Base-by-base conservation (phyloP, 306 rosid genomes). In the Quercus wislizeni region DNA sequence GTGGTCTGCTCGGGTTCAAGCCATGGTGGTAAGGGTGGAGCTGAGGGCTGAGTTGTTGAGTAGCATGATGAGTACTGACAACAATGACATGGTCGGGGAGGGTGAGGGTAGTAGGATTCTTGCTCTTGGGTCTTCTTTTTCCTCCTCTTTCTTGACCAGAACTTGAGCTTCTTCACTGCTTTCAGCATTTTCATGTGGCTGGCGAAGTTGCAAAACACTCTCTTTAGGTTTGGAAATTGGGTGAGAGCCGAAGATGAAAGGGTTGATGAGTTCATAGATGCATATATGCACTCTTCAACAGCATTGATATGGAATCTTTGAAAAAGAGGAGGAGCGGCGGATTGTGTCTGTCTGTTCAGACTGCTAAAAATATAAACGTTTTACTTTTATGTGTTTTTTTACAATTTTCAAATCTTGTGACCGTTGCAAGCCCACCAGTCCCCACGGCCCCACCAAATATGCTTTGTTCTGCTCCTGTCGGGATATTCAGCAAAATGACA, bases 21-120 rank as follows among this genome's bases (percentile, higher is more conserved):
- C 92, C 97, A 88, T n/a, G 92, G 78, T 7, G 94, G 92, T 80
- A 92, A 78, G 20, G 94, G 94, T 5, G 97, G 97, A 67, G 94
- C 97, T 6, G 97, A 88, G 46, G 94, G 94, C 70, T 82, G 86
- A 58, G 80, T 61, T 51, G 67, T 43, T 51, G 67, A 54, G 43
- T 80, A 57, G 74, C 28, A 72, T 19, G 80, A 63, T 79, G 46
- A 41, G 46, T 41, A 41, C 11, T 69, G 81, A 74, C 82, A 81
- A 59, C 49, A 74, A 74, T 78, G 80, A 55, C 63, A 55, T 28
- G 78, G 57, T 4, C 69, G 74, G 4, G 80, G 81, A 1, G 76
- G 85, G 0, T 82, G 78, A 1, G 78, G 79, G 49, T 77, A 74
- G 25, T 67, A 74, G 21, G 83, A 81, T 23, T 65, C 74, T 3